A percentile compares a stretch with the other conserved stretches of the same genome.
These are phyloP conservation scores for Hsuehochloa calcarea DNA, from an alignment of 176 grass and related monocot species.

Conservation along the genomic window DNA sequence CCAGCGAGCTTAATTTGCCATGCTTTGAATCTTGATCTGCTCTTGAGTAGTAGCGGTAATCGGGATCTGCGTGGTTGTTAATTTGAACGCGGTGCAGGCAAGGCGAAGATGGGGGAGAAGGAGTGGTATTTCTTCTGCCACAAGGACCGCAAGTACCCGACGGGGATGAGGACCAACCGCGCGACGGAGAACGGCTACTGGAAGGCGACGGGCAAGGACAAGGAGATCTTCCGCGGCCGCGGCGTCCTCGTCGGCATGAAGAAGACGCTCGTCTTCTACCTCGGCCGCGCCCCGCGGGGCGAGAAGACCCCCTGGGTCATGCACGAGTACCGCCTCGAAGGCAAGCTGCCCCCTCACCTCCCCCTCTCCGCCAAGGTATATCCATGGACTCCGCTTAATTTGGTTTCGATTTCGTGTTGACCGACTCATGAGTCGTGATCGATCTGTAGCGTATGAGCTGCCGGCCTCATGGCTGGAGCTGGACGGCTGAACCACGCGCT, in stretches of 20 bases:
- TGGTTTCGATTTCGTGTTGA: neutral
- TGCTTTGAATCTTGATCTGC: neutral
- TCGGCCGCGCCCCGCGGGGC: conserved; percentile 71
- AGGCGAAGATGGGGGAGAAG: conserved; percentile 89
- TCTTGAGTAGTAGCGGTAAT: neutral
- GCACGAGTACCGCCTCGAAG: conserved; percentile 90
- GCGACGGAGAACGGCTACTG: conserved; percentile 78
- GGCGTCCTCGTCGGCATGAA: conserved; percentile 83
- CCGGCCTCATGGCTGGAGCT: neutral
- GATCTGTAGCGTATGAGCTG: neutral
- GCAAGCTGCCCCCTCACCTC: conserved; percentile 44
- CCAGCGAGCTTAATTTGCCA: neutral
- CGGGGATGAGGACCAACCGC: conserved; percentile 77
- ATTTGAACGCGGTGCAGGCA: conserved; percentile 32
- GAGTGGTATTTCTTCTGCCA: conserved; percentile 90
- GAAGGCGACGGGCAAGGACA: conserved; percentile 96
- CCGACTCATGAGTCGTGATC: neutral
- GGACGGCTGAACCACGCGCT: conserved; percentile 22
- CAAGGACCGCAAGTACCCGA: conserved; percentile 93
- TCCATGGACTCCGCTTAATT: neutral
- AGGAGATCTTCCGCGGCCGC: conserved; percentile 73
- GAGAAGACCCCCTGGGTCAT: conserved; percentile 89
- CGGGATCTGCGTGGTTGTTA: neutral
- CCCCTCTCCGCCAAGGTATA: conserved; percentile 61
- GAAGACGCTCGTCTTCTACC: conserved; percentile 99